Base-by-base conservation (phyloP, 345 rosid genomes). In the Syzygium aromaticum region DNA sequence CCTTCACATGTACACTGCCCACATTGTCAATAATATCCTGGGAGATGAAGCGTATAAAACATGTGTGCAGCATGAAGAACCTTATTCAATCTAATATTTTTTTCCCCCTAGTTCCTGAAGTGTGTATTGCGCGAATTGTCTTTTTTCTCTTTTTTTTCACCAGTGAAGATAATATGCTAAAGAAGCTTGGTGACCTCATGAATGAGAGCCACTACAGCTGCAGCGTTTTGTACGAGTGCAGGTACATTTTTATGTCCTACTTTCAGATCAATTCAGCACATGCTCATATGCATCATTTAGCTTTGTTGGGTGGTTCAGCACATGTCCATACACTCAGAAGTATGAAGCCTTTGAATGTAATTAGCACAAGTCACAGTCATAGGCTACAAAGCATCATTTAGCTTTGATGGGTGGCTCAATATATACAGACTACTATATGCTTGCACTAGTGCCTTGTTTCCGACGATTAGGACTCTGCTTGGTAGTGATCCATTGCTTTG, bases 201-300 rank as follows among this genome's bases (percentile, higher is more conserved):
- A 95, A 96, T 64, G 96, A 94, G 12, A 96, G 99, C 95, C 99
- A 98, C 90, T 54, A 93, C 92, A 96, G 99, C 90, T 96, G 99
- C 85, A 95, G 99, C 54, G 93, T 95, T 87, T 90, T 94, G 63
- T 98, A 95, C 14, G 98, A 98, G 88, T 98, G 99, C 99, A 98
- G 99, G 99, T 96, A 92, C 73, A 40, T 30, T 9, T 67, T 51
- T 56, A 83, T 27, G 14, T 11, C 49, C 54, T 56, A 43, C 85
- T 78, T 46, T 82, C 28, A 86, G 15, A 28, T 53, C 5, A 1
- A 13, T 19, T 33, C 54, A 84, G 40, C 86, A 52, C 22, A 23
- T 53, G n/a, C 46, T 84, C 43, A 53, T 52, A 84, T 53, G 49
- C 43, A 73, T 73, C 27, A 38, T 25, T 8, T 19, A 14, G 25